phyloP scores from a whole-genome alignment of 2,329 filamentous ascomycete genomes.

The Aureobasidium zeae region DNA sequence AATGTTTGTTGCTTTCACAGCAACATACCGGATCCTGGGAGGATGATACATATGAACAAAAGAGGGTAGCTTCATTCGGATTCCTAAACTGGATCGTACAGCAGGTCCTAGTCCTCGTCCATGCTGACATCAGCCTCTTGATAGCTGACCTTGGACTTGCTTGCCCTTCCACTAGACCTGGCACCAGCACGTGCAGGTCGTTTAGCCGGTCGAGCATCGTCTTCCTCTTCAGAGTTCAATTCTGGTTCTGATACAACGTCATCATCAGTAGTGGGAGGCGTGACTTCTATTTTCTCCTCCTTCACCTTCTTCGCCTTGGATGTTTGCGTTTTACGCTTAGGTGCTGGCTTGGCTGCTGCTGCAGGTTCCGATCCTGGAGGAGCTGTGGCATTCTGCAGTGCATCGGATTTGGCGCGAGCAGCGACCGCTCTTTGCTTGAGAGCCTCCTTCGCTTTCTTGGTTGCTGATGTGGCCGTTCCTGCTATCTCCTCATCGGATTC shows the following conservation, averaged over 20 bases:
- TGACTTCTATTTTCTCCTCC: slow-evolving; percentile 32
- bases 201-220: background rate
- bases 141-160: slow-evolving; percentile 21
- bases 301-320: slow-evolving; percentile 22
- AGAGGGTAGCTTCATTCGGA: no score
- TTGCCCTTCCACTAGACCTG: slow-evolving; percentile 18
- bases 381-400: slow-evolving; percentile 16
- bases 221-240: slow-evolving; percentile 24
- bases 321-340: slow-evolving; percentile 19
- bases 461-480: slow-evolving; percentile 30
- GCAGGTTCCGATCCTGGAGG: slow-evolving; percentile 25
- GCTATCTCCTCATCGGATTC: slow-evolving; percentile 26
- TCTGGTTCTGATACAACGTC: slow-evolving; percentile 29
- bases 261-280: slow-evolving; percentile 33
- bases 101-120: slow-evolving; percentile 16
- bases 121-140: slow-evolving; percentile 20
- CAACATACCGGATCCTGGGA: no score
- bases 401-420: slow-evolving; percentile 19
- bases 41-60: no score
- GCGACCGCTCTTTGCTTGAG: slow-evolving; percentile 18
- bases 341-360: slow-evolving; percentile 18
- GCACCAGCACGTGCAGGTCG: slow-evolving; percentile 10
- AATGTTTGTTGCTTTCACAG: no score
- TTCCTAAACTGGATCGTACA: no score
- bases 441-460: slow-evolving; percentile 33